phyloP scores from a whole-genome alignment of 73 alveolate species.

The Paramecium sexaurelia region DNA sequence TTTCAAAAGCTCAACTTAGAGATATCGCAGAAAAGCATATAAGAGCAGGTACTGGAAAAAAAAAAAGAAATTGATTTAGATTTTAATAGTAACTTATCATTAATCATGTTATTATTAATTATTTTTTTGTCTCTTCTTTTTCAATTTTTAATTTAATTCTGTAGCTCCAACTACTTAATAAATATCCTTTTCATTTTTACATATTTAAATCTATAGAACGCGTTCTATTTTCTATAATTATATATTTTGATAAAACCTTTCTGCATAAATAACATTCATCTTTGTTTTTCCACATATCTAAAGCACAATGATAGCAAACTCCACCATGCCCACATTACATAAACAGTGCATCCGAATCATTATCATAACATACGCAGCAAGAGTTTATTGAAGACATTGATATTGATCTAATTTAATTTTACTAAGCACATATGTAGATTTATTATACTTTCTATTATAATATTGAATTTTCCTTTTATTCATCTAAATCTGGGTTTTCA shows the following conservation, averaged over 20 bases:
- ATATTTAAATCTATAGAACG: background rate
- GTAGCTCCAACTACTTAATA: background rate
- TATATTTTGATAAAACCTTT: background rate
- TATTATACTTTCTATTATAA: background rate
- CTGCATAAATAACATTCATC: constrained; percentile 50
- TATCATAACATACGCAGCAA: constrained; percentile 54
- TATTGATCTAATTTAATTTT: background rate
- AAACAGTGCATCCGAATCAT: constrained; percentile 38
- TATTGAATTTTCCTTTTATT: background rate
- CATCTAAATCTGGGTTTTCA: background rate
- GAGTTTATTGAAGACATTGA: background rate
- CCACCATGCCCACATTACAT: constrained; percentile 69
- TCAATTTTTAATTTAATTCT: background rate
- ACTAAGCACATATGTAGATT: background rate
- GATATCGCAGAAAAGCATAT: constrained; percentile 1
- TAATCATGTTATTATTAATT: background rate
- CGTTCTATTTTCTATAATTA: background rate
- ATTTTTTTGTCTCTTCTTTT: background rate
- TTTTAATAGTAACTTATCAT: background rate
- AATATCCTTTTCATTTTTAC: background rate
- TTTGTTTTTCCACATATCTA: constrained; percentile 57
- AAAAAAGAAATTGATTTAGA: background rate
- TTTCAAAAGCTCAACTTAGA: background rate
- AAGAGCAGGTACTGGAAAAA: constrained; percentile 26
- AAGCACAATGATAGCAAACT: constrained; percentile 56